Evolutionary conservation across 306 rosid genomes (phyloP), one percentile per base, ranked within the genome.

Genomic region (Ziziphus jujuba): DNA sequence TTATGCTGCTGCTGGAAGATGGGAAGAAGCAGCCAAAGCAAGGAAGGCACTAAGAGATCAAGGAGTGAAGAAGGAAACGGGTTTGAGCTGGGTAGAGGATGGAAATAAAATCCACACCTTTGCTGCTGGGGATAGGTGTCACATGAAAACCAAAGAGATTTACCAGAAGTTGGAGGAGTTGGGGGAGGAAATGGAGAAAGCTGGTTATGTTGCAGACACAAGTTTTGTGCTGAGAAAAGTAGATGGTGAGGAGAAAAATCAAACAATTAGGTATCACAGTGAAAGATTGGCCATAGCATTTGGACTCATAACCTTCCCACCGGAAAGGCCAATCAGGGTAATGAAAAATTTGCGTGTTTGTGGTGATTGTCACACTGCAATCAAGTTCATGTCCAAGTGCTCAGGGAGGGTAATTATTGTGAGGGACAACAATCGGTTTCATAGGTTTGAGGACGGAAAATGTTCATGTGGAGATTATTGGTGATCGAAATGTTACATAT

Each of bases 281-380:
- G 98, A 92, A 71, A 86, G 96, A 67, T 68, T 92, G 24, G 98
- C 97, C 73, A 79, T 92, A 54, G 96, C 96, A 0, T 92, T 90
- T 67, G 96, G 91, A 5, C 84, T 92, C 21, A 78, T 86, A 35
- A 73, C 87, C 16, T 84, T 92, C 70, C 93, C 86, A 12, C 65
- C 74, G 0, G 87, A 83, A 45, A 75, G 95, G 58, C 90, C 93
- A 1, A 92, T 92, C 43, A 87, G 91, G 76, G 86, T 92, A 4
- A 90, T 92, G 98, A 90, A 90, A 81, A 90, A 92, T 68, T 77
- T 92, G 86, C 86, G 95, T 9, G 96, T 92, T 15, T 86, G 98
- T 72, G 98, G 98, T 15, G 98, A 89, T 80, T 92, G 97, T 75
- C 93, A 92, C 59, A 79, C 67, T 53, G 97, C 96, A 0, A 86